A percentile compares a stretch with the other conserved stretches of the same genome.
phyloP scores from a whole-genome alignment of 2,329 filamentous ascomycete species.

The Hymenotorrendiella dingleyae region DNA sequence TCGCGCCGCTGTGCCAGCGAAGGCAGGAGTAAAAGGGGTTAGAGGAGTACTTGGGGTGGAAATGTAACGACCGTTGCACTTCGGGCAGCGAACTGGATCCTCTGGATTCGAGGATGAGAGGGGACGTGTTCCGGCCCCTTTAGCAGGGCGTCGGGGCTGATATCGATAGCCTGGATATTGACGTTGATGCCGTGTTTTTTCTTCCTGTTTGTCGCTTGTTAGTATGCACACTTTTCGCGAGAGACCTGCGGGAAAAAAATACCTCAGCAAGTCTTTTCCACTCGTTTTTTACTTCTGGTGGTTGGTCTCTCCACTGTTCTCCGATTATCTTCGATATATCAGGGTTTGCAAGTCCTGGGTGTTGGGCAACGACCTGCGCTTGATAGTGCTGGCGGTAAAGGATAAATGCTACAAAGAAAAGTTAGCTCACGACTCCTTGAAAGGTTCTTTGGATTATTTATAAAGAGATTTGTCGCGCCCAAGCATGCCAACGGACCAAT shows the following conservation, averaged over 20 bases:
- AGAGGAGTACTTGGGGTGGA: constrained; percentile 30
- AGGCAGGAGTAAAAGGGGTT: constrained; percentile 25
- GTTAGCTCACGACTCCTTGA: constrained; percentile 27
- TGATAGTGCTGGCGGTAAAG: constrained; percentile 94
- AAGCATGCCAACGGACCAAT: constrained; percentile 13
- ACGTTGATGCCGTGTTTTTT: constrained; percentile 81
- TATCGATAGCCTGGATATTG: constrained; percentile 95
- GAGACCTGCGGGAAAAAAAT: no score
- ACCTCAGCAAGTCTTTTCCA: constrained; percentile 89
- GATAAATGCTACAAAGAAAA: constrained; percentile 72
- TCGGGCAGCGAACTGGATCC: constrained; percentile 56
- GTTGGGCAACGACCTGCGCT: constrained; percentile 68
- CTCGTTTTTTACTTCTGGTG: constrained; percentile 66
- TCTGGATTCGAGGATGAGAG: constrained; percentile 34
- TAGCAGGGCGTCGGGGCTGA: constrained; percentile 53
- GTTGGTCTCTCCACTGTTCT: constrained; percentile 73
- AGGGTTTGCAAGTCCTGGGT: constrained; percentile 89
- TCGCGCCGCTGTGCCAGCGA: constrained; percentile 10
- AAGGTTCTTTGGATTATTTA: constrained; percentile 15
- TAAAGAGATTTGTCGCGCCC: constrained; percentile 16
- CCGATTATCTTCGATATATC: constrained; percentile 98
- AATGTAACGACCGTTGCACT: constrained; percentile 56
- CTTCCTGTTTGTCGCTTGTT: constrained; percentile 48
- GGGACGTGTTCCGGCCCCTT: constrained; percentile 19
- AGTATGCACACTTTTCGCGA: constrained; percentile 1